Evolutionary conservation across 2,329 filamentous ascomycete genomes (phyloP), one percentile per base, ranked within the genome.

Genomic region (Aspergillus sp.): DNA sequence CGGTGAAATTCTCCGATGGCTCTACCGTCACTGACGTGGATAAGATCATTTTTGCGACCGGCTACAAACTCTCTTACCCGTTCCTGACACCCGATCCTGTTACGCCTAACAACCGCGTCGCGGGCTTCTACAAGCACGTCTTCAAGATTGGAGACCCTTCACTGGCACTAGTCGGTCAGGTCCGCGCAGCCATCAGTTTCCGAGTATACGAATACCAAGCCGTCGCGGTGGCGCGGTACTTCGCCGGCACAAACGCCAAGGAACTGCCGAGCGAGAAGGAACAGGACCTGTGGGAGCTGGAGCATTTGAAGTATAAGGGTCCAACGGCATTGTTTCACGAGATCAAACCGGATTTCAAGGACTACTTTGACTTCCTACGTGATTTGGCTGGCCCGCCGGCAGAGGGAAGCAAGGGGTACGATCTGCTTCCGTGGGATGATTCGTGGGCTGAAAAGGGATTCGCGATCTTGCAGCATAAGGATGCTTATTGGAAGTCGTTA

Each of bases 361-460:
- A 68, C 0, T 79, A 75, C 56, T 80, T 79, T 53, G 73, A 77
- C 56, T 71, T 74, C 11, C 63, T 80, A 26, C 65, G 74, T 2
- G 66, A 64, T 0, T 67, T 80, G 16, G 77, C 78, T 1, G 78
- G 78, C 0, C 69, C 76, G 1, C 75, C 78, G 6, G 71, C 69
- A 0, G 59, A 67, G 4, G 76, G 72, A 1, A 77, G 74, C 0
- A 71, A 66, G 0, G 75, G 73, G 1, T 71, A 77, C 16, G 60
- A 62, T 7, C 61, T 81, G 49, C 74, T 76, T 2, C 67, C 66
- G 0, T 81, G 76, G 57, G 74, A 78, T 20, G 68, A 73, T 11
- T 67, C 67, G 12, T 76, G 74, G 74, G 63, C 57, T n/a, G 66
- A 71, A 18, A 49, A 61, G 46, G 65, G 54, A 18, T 65, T 69